Evolutionary conservation across 306 rosid species (phyloP).

Genomic region (Quercus mongolica): DNA sequence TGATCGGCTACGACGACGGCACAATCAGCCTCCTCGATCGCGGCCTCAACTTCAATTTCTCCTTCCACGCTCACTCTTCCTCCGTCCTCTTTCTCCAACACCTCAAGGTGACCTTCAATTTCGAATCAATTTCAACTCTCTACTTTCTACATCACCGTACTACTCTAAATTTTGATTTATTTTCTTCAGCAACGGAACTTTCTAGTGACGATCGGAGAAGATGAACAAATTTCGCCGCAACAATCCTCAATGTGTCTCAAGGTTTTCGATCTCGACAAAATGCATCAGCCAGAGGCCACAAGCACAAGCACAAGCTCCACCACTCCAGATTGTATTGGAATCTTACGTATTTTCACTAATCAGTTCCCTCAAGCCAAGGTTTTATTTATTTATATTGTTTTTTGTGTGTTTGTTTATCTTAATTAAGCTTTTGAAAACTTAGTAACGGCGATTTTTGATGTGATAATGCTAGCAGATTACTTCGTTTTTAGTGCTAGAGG

Average conservation of each 20-base stretch:
- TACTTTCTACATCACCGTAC: neutral
- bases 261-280: constrained; percentile 94
- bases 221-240: constrained; percentile 73
- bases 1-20: constrained; percentile 83
- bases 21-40: constrained; percentile 79
- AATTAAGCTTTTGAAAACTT: constrained; percentile 20
- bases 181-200: constrained; percentile 74
- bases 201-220: constrained; percentile 83
- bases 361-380: constrained; percentile 96
- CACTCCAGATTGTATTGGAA: constrained; percentile 94
- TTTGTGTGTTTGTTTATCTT: neutral
- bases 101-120: constrained; percentile 60
- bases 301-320: constrained; percentile 71
- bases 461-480: constrained; percentile 65
- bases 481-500: constrained; percentile 85
- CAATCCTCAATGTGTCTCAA: constrained; percentile 76
- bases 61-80: constrained; percentile 82
- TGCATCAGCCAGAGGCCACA: constrained; percentile 51
- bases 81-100: constrained; percentile 84
- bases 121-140: neutral
- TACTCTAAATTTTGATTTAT: too few species aligned
- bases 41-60: constrained; percentile 76
- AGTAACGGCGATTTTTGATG: too few species aligned
- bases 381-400: too few species aligned
- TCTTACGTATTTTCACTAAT: constrained; percentile 84